Evolutionary conservation across 1,284 basidiomycete species (phyloP).

Genomic region (Peniophora sp.): DNA sequence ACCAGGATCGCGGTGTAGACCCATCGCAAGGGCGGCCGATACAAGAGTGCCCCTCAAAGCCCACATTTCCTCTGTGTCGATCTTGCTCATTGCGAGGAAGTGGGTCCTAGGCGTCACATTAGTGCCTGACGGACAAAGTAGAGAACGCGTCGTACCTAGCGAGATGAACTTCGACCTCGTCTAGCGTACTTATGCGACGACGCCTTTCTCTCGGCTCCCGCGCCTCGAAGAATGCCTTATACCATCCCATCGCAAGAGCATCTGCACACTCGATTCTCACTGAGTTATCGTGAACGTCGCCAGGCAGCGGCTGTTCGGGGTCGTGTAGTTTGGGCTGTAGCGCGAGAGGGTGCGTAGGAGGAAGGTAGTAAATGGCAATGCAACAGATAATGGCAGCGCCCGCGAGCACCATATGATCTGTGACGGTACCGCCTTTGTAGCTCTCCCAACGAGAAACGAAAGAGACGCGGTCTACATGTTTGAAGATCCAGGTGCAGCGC

Average conservation of each 20-base stretch:
- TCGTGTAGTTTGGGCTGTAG: conserved; percentile 30
- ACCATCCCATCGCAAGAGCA: conserved; percentile 55
- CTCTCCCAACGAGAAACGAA: conserved; percentile 61
- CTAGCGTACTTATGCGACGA: conserved; percentile 56
- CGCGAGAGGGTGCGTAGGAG: conserved; percentile 53
- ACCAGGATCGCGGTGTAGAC: conserved; percentile 72
- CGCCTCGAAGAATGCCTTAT: conserved; percentile 57
- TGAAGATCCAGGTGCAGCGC: conserved; percentile 79
- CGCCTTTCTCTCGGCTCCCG: conserved; percentile 56
- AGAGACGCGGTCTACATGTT: conserved; percentile 57
- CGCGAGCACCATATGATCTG: conserved; percentile 61
- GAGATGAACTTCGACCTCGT: conserved; percentile 66
- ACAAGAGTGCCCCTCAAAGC: conserved; percentile 61
- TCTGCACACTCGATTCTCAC: conserved; percentile 19
- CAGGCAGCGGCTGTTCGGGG: conserved; percentile 30
- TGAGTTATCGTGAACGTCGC: no score
- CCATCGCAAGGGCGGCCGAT: conserved; percentile 69
- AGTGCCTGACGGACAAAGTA: no score
- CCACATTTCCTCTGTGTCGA: conserved; percentile 75
- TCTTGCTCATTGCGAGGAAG: conserved; percentile 64
- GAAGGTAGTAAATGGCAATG: conserved; percentile 63
- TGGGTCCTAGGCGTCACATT: conserved; percentile 34
- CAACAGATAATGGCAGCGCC: conserved; percentile 67
- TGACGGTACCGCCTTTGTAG: conserved; percentile 56
- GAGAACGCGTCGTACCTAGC: conserved; percentile 9